Base-by-base conservation (phyloP, 371 early-diverging fungal species). In the Rhizomucor miehei region DNA sequence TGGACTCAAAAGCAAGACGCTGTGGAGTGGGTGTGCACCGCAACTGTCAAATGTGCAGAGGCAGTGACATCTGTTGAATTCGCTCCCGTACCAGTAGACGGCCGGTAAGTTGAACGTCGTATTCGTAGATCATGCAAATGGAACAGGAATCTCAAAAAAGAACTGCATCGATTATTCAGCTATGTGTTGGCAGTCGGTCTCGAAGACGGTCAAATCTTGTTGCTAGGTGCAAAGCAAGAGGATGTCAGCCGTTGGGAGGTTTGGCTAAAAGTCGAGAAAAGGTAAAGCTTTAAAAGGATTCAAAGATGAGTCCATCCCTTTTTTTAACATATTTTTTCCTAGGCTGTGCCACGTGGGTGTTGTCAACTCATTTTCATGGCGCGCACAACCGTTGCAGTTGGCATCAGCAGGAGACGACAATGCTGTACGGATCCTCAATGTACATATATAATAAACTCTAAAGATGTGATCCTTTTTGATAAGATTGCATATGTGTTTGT, bases 41-140 rank as follows among this genome's bases (percentile, higher is more conserved):
- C 77, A 23, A 86, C 85, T 0, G 60, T 93, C 41, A 85, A 89
- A 24, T 80, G 88, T 51, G 72, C 82, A 0, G 91, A 89, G 37
- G 78, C 89, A 4, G 85, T 93, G 6, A 94, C 94, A 1, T 80
- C 92, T 0, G 67, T 93, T n/a, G 90, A 87, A 51, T 86, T 93
- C 76, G 82, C 86, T 6, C 88, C 89, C 6, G 34, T 40, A 23
- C 21, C 60, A 10, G 35, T 72, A 9, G 41, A 74, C 58, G 75
- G 66, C 20, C 62, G 66, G 68, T 73, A 79, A 57, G 64, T 29
- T 4, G 17, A 0, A 51, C 16, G 23, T 1, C 13, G 4, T 4
- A 23, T 9, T 17, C 9, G n/a, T 10, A 13, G 14, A 36, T 40
- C n/a, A n/a, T n/a, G n/a, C n/a, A n/a, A n/a, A n/a, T n/a, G n/a